phyloP scores from a whole-genome alignment of 1,284 basidiomycete genomes.

The Agroathelia rolfsii region DNA sequence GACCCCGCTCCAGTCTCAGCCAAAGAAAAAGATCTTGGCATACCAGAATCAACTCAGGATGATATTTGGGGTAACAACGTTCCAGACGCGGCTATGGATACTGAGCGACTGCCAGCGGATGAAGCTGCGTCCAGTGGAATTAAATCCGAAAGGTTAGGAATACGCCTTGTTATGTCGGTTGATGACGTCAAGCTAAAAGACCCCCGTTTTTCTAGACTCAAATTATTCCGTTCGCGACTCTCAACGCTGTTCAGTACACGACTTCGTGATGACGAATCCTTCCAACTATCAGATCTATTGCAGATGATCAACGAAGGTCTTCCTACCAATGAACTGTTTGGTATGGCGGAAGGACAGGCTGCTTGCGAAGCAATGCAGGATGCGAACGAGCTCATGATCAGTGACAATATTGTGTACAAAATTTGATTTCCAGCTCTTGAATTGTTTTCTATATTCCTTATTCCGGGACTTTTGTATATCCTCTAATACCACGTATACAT shows the following conservation, averaged over 20 bases:
- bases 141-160: slow-evolving; percentile 54
- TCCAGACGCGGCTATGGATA: slow-evolving; percentile 56
- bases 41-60: slow-evolving; percentile 25
- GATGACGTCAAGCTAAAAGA: slow-evolving; percentile 12
- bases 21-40: slow-evolving; percentile 23
- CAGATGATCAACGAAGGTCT: slow-evolving; percentile 76
- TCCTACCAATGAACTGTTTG: slow-evolving; percentile 60
- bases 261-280: slow-evolving; percentile 67
- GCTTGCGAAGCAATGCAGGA: slow-evolving; percentile 76
- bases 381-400: slow-evolving; percentile 82
- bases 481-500: too few relatives aligned
- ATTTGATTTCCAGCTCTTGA: slow-evolving; percentile 31
- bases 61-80: slow-evolving; percentile 52
- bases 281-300: slow-evolving; percentile 65
- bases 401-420: slow-evolving; percentile 71
- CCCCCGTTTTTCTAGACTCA: slow-evolving; percentile 36
- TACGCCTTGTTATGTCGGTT: slow-evolving; percentile 12
- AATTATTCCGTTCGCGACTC: slow-evolving; percentile 70
- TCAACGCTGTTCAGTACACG: slow-evolving; percentile 60
- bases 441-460: slow-evolving; percentile 1
- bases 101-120: slow-evolving; percentile 25
- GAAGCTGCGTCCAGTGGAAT: slow-evolving; percentile 30
- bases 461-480: too few relatives aligned
- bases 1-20: too few relatives aligned
- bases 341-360: slow-evolving; percentile 68